A percentile compares a stretch with the other conserved stretches of the same genome.
Conservation (phyloP, 2,329 filamentous ascomycete genomes). For the Colletotrichum siamense region DNA sequence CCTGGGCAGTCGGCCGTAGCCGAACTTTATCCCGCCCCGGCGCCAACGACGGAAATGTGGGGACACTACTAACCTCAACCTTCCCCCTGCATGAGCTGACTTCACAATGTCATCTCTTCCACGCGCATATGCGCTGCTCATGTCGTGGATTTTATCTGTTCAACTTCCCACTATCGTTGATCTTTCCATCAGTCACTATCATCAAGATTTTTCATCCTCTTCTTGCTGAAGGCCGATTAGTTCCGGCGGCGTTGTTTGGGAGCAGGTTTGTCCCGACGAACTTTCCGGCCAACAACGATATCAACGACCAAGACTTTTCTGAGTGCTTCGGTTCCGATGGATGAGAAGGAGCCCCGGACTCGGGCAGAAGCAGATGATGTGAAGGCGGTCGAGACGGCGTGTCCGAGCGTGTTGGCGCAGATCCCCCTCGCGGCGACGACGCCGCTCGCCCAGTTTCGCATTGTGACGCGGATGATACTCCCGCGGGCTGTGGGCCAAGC, state of each 20-base stretch:
- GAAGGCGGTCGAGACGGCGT: fast-evolving
- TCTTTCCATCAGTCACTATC: background rate
- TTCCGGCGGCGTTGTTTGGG: no score
- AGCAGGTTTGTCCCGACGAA: no score
- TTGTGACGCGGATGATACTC: fast-evolving
- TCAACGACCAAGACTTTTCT: fast-evolving
- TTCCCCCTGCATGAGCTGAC: background rate
- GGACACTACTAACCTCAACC: background rate
- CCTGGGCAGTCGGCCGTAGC: background rate
- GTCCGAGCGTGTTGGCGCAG: background rate
- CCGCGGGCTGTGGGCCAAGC: fast-evolving
- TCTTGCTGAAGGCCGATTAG: background rate
- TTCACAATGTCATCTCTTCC: background rate
- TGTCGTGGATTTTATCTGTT: background rate
- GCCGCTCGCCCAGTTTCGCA: background rate
- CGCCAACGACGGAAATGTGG: background rate
- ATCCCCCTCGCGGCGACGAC: fast-evolving
- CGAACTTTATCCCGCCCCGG: background rate
- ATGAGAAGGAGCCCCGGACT: fast-evolving
- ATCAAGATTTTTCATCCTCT: background rate
- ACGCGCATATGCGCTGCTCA: background rate
- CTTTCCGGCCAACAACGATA: background rate
- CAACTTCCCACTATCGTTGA: background rate
- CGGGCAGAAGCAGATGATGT: no score
- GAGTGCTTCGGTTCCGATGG: fast-evolving